Percentiles rank a stretch among this genome's conserved stretches.
phyloP scores from a whole-genome alignment of 2,329 filamentous ascomycete species.

The Cladophialophora bantiana region DNA sequence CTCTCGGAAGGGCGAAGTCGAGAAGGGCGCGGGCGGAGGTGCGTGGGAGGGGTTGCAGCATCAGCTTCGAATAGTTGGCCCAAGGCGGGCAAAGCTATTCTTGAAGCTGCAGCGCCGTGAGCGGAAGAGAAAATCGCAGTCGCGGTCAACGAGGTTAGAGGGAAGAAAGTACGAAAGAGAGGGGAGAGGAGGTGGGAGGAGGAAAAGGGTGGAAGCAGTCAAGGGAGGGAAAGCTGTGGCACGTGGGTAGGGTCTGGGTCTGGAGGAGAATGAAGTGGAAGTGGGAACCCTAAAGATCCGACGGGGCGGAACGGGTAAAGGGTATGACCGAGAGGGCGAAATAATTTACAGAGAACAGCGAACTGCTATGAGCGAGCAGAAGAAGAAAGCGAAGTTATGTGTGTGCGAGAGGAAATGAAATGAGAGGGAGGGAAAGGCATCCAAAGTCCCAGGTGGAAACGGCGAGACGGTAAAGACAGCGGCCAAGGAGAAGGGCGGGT shows the following conservation, averaged over 20 bases:
- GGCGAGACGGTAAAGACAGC: constrained; percentile 2
- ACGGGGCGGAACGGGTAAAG: constrained; percentile 5
- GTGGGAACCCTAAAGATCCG: not conserved
- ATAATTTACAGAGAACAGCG: not conserved
- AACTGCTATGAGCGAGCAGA: not conserved
- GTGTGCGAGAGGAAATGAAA: not conserved
- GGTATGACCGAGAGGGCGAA: not conserved
- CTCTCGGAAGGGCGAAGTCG: constrained; percentile 10
- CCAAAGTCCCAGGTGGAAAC: not conserved
- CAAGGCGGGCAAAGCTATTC: constrained; percentile 31
- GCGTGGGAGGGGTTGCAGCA: constrained; percentile 25
- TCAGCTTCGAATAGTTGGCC: constrained; percentile 34
- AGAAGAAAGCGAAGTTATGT: not conserved
- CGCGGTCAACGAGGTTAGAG: constrained; percentile 13
- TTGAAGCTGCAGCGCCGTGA: constrained; percentile 37
- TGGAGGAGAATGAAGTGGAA: not conserved
- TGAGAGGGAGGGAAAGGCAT: not conserved
- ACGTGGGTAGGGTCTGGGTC: constrained; percentile 9
- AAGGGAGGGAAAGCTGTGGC: constrained; percentile 20
- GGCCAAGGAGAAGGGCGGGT: constrained; percentile 15
- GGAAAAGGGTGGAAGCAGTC: constrained; percentile 19
- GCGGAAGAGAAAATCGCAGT: constrained; percentile 23
- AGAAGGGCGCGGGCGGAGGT: constrained; percentile 24
- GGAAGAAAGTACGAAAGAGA: constrained; percentile 7
- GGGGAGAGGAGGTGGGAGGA: constrained; percentile 8